Percentiles rank a stretch among this genome's conserved stretches.
phyloP scores from a whole-genome alignment of 352 stramenopile genomes.

The Globisporangium okanoganense region DNA sequence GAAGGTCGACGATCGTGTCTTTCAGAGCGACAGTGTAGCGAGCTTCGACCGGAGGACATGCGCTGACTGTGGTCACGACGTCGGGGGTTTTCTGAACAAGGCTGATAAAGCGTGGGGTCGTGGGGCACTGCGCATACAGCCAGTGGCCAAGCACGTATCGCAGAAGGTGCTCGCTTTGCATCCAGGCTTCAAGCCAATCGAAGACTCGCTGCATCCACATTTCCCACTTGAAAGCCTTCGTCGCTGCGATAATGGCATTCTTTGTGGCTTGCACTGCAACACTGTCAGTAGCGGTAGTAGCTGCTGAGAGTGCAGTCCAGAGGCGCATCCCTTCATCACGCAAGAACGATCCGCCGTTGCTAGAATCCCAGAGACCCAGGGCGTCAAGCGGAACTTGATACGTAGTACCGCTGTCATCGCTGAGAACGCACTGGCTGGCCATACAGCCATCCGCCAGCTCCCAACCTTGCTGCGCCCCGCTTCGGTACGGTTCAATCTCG shows the following conservation, averaged over 20 bases:
- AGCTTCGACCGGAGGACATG: conserved; percentile 19
- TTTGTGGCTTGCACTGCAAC: conserved; percentile 15
- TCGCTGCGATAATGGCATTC: conserved; percentile 22
- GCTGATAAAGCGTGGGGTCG: conserved; percentile 16
- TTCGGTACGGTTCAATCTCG: conserved; percentile 68
- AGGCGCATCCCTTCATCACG: conserved; percentile 28
- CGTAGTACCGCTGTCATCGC: conserved; percentile 24
- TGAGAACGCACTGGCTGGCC: conserved; percentile 24
- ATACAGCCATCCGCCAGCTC: conserved; percentile 46
- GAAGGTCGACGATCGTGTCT: conserved; percentile 32
- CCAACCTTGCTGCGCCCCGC: conserved; percentile 32
- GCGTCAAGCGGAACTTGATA: conserved; percentile 47
- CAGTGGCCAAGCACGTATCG: conserved; percentile 67
- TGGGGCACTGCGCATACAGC: conserved; percentile 53
- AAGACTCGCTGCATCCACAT: conserved; percentile 56
- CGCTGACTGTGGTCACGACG: conserved; percentile 14
- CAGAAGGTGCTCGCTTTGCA: conserved; percentile 41
- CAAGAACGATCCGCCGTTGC: conserved; percentile 39
- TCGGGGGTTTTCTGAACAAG: conserved; percentile 16
- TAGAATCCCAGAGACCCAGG: conserved; percentile 39
- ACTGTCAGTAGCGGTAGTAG: conserved; percentile 16
- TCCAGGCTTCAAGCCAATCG: conserved; percentile 54
- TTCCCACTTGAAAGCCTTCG: conserved; percentile 29
- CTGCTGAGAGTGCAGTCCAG: conserved; percentile 33
- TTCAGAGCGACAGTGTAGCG: conserved; percentile 30